Conservation (phyloP, 2,329 filamentous ascomycete species). For the Pseudocercospora vitis region DNA sequence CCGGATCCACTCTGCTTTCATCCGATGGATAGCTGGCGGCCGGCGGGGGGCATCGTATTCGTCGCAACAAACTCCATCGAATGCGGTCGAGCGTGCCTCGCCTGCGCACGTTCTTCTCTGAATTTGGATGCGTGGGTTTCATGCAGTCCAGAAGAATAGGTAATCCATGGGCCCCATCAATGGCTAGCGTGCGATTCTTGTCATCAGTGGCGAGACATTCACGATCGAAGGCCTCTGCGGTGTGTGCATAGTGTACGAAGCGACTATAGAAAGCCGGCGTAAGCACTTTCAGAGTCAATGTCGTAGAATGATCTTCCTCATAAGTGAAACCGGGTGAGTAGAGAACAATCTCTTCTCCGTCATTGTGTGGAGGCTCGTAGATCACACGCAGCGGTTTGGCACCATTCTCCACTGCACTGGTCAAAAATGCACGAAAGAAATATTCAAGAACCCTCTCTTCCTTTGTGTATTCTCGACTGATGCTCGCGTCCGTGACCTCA, state of each 20-base stretch:
- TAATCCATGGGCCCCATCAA: constrained; percentile 57
- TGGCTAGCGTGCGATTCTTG: constrained; percentile 59
- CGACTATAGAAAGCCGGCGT: constrained; percentile 68
- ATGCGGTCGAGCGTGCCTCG: constrained; percentile 26
- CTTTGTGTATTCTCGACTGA: constrained; percentile 54
- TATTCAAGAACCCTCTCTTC: constrained; percentile 49
- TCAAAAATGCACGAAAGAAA: constrained; percentile 44
- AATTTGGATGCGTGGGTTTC: constrained; percentile 10
- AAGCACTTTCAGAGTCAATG: constrained; percentile 59
- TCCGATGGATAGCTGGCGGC: constrained; percentile 39
- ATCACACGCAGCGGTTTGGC: constrained; percentile 50
- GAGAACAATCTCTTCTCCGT: constrained; percentile 32
- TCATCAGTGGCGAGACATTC: constrained; percentile 54
- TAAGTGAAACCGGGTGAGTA: constrained; percentile 39
- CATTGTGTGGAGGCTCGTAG: constrained; percentile 53
- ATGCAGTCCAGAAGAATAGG: constrained; percentile 44
- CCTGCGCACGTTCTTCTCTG: background rate
- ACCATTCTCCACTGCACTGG: constrained; percentile 51
- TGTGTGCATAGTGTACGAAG: constrained; percentile 63
- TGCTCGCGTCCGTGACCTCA: constrained; percentile 59
- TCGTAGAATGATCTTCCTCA: constrained; percentile 40
- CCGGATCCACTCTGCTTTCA: constrained; percentile 10
- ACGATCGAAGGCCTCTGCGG: constrained; percentile 61
- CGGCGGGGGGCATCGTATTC: constrained; percentile 44
- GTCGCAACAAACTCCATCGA: constrained; percentile 42